Evolutionary conservation across 2,329 filamentous ascomycete genomes (phyloP).

Genomic region (Ophiostoma tasmaniense): DNA sequence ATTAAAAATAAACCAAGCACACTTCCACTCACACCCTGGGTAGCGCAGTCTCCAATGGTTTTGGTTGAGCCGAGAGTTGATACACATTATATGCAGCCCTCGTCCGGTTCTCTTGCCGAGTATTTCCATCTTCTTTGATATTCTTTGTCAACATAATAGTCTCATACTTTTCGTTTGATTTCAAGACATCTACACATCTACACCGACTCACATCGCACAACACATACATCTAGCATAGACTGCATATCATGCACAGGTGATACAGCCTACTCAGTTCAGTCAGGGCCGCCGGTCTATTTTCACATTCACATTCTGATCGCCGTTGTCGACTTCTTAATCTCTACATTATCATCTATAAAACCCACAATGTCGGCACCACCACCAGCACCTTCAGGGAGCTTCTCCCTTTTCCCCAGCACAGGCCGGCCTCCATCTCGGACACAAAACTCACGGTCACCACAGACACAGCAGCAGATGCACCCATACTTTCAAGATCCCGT

Average conservation of each 20-base stretch:
- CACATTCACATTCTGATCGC: not conserved
- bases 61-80: not conserved
- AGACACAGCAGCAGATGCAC: slow-evolving; percentile 26
- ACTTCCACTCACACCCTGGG: not conserved
- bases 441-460: slow-evolving; percentile 32
- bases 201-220: not conserved
- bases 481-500: not conserved
- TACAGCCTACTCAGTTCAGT: not conserved
- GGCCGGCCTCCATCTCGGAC: slow-evolving; percentile 38
- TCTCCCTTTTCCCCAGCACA: slow-evolving; percentile 51
- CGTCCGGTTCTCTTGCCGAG: not conserved
- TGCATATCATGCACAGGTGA: not conserved
- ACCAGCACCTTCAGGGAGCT: slow-evolving; percentile 36
- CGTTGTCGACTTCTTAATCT: not conserved
- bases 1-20: slow-evolving; percentile 8
- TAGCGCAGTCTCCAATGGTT: not conserved
- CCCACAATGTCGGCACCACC: slow-evolving; percentile 32
- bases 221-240: not conserved
- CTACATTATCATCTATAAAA: not conserved
- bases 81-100: slow-evolving; percentile 6
- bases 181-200: not conserved
- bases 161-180: not conserved
- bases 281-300: not conserved
- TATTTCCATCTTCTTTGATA: not conserved
- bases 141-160: not conserved